These are phyloP conservation scores for Phytopythium chamaehyphon DNA, from an alignment of 352 stramenopile species.

Conservation along the genomic window DNA sequence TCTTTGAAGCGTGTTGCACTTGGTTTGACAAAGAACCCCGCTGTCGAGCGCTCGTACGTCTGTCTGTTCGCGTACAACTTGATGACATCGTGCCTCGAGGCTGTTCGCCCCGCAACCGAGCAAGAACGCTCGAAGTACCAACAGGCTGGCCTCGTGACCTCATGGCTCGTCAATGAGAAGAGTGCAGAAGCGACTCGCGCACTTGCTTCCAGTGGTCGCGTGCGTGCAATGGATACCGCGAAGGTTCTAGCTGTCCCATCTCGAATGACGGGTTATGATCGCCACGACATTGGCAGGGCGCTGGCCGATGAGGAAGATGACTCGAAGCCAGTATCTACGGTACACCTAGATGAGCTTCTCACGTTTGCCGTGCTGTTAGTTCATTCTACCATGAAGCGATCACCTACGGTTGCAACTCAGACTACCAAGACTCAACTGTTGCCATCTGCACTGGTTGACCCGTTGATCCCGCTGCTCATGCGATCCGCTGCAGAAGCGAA, in stretches of 20 bases:
- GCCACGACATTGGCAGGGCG: slow-evolving; percentile 27
- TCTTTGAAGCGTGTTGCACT: slow-evolving; percentile 77
- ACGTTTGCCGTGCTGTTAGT: slow-evolving; percentile 81
- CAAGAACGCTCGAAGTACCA: slow-evolving; percentile 60
- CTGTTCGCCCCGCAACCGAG: slow-evolving; percentile 57
- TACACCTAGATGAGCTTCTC: slow-evolving; percentile 79
- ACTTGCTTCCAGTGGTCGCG: slow-evolving; percentile 40
- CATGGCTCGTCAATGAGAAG: slow-evolving; percentile 84
- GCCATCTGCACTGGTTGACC: slow-evolving; percentile 79
- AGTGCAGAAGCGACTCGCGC: slow-evolving; percentile 52
- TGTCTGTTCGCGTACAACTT: slow-evolving; percentile 86
- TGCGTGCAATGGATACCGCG: slow-evolving; percentile 42
- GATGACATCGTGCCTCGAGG: slow-evolving; percentile 69
- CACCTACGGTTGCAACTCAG: slow-evolving; percentile 9
- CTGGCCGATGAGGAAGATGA: slow-evolving; percentile 16
- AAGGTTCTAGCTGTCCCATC: slow-evolving; percentile 25
- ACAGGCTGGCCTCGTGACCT: slow-evolving; percentile 30
- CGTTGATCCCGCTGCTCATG: slow-evolving; percentile 90
- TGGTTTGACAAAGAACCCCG: slow-evolving; percentile 79
- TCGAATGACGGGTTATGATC: slow-evolving; percentile 72
- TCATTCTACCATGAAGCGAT: slow-evolving; percentile 59
- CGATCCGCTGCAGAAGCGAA: slow-evolving; percentile 89
- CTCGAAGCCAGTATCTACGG: slow-evolving; percentile 22
- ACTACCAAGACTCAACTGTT: slow-evolving; percentile 19
- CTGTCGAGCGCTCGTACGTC: slow-evolving; percentile 80